phyloP scores from a whole-genome alignment of 768 basidiomycete genomes.

The Mycena epipterygia region DNA sequence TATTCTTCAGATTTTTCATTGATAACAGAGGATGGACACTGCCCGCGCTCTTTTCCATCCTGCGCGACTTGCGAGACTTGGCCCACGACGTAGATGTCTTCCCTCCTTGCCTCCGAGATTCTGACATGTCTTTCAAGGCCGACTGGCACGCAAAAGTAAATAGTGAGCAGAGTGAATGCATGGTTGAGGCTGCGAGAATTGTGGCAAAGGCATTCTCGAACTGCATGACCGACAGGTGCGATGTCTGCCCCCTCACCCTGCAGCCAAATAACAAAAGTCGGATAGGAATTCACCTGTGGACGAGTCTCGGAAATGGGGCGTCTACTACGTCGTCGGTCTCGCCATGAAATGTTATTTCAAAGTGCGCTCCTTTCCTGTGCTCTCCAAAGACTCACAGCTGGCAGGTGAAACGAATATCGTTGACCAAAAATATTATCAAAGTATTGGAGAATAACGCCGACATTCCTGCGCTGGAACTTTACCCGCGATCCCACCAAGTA shows the following conservation, averaged over 20 bases:
- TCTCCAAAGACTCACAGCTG: background rate
- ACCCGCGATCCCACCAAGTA: conserved; percentile 88
- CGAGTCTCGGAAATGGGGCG: conserved; percentile 89
- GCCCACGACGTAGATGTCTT: conserved; percentile 78
- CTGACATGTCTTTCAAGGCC: conserved; percentile 55
- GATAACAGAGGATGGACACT: conserved; percentile 90
- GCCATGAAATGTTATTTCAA: conserved; percentile 94
- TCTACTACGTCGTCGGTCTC: conserved; percentile 92
- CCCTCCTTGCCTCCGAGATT: background rate
- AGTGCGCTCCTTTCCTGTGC: conserved; percentile 45
- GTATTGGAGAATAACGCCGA: conserved; percentile 90
- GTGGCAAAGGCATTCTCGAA: conserved; percentile 92
- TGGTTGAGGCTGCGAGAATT: conserved; percentile 90
- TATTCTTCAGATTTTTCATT: conserved; percentile 85
- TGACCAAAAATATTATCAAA: conserved; percentile 92
- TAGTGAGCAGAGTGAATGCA: conserved; percentile 70
- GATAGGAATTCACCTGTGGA: conserved; percentile 75
- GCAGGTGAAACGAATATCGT: conserved; percentile 91
- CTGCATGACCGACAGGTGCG: conserved; percentile 83
- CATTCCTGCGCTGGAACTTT: conserved; percentile 81
- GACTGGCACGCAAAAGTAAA: conserved; percentile 72
- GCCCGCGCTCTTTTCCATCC: conserved; percentile 83
- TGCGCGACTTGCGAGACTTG: conserved; percentile 86
- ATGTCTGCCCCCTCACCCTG: background rate
- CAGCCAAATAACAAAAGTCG: conserved; percentile 6